Conservation (phyloP, 352 stramenopile genomes). For the Thalassiosira mediterranea region DNA sequence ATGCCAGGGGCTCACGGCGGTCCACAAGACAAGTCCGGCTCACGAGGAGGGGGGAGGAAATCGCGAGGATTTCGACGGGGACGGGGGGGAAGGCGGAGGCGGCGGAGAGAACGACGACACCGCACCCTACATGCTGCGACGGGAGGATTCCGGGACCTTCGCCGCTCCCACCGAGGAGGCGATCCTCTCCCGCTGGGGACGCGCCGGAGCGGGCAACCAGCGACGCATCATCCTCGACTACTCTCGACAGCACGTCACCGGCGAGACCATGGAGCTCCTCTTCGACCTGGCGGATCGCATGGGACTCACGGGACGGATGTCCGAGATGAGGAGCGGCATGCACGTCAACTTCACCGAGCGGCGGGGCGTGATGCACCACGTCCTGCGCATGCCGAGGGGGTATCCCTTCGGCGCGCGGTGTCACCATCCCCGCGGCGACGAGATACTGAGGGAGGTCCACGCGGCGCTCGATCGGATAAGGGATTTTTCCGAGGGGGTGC, state of each 20-base stretch:
- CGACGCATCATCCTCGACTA: no score
- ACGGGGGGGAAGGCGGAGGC: background rate
- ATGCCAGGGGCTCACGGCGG: constrained; percentile 66
- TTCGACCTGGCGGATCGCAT: constrained; percentile 84
- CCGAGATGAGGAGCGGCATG: constrained; percentile 91
- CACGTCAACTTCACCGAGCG: constrained; percentile 97
- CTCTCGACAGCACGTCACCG: constrained; percentile 86
- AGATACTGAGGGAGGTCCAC: constrained; percentile 61
- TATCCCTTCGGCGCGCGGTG: constrained; percentile 34
- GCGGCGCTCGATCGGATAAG: constrained; percentile 60
- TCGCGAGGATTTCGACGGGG: background rate
- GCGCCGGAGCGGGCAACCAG: no score
- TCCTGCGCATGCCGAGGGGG: constrained; percentile 88
- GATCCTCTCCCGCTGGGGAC: no score
- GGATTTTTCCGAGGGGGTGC: constrained; percentile 62
- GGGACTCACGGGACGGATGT: constrained; percentile 74
- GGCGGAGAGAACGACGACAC: no score
- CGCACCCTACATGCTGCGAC: no score
- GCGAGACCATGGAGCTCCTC: constrained; percentile 87
- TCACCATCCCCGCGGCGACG: constrained; percentile 33
- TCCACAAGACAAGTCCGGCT: constrained; percentile 43
- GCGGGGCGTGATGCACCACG: constrained; percentile 95
- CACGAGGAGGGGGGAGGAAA: constrained; percentile 10
- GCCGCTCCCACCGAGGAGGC: no score
- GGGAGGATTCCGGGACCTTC: no score